Evolutionary conservation across 768 basidiomycete genomes (phyloP).

Genomic region (Phanerochaete sordida): DNA sequence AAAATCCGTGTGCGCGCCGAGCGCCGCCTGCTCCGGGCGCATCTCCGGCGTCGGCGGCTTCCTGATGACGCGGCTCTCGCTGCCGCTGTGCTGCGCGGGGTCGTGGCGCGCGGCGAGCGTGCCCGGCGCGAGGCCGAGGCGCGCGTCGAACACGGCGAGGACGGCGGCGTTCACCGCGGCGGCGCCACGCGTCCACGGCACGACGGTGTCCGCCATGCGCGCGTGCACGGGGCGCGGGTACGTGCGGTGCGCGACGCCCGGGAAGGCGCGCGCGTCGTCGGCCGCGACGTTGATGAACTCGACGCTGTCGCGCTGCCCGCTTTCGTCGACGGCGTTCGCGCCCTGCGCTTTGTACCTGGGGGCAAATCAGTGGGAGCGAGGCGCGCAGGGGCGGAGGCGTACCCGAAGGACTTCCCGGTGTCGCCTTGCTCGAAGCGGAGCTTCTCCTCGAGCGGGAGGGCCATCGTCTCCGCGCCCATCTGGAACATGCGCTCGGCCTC

Average conservation of each 20-base stretch:
- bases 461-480: constrained; percentile 39
- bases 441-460: constrained; percentile 39
- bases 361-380: no score
- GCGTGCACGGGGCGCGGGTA: constrained; percentile 30
- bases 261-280: constrained; percentile 35
- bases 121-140: constrained; percentile 31
- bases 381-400: no score
- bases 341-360: constrained; percentile 30
- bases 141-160: constrained; percentile 27
- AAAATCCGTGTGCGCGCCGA: constrained; percentile 33
- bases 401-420: constrained; percentile 38
- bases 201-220: constrained; percentile 25
- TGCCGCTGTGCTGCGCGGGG: constrained; percentile 22
- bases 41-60: constrained; percentile 20
- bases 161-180: constrained; percentile 28
- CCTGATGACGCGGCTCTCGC: constrained; percentile 29
- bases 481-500: constrained; percentile 38
- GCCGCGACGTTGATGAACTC: constrained; percentile 34
- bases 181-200: constrained; percentile 27
- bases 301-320: constrained; percentile 28
- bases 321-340: constrained; percentile 29
- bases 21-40: constrained; percentile 19
- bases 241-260: constrained; percentile 25
- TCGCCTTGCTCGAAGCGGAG: constrained; percentile 41
- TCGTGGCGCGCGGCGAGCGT: constrained; percentile 25